A percentile compares a stretch with the other conserved stretches of the same genome.
These are phyloP conservation scores for Starmerella sp. DNA, from an alignment of 805 yeast genomes.

Conservation along the genomic window DNA sequence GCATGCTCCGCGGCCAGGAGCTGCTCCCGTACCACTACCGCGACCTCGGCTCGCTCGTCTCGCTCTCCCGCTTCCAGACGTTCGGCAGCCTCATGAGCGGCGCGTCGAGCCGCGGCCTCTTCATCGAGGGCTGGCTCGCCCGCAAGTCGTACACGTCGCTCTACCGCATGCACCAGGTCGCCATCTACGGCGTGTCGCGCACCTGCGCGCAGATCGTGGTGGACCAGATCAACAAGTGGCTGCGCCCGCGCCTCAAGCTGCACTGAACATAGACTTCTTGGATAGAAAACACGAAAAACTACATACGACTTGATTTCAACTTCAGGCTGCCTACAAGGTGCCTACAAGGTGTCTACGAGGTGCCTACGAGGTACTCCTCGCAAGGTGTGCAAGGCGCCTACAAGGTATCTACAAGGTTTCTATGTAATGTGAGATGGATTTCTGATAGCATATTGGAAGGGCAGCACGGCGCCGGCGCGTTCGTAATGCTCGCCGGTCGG, in stretches of 20 bases:
- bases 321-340: no score
- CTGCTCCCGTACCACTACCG: constrained; percentile 1
- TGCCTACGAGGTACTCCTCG: no score
- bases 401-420: no score
- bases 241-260: constrained; percentile 2
- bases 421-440: no score
- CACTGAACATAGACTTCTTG: no score
- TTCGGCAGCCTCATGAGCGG: constrained; percentile 3
- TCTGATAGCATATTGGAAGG: no score
- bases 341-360: no score
- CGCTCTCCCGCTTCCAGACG: background rate
- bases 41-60: background rate
- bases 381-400: no score
- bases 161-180: constrained; percentile 2
- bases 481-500: no score
- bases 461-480: no score
- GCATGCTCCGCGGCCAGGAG: background rate
- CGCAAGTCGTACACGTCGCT: constrained; percentile 1
- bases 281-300: no score
- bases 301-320: no score
- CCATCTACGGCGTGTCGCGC: background rate
- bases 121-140: constrained; percentile 2
- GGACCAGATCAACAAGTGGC: background rate
- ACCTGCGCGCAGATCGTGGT: background rate
- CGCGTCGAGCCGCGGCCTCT: background rate